These are phyloP conservation scores for Trichoderma gracile DNA, from an alignment of 2,329 filamentous ascomycete species.

Conservation along the genomic window DNA sequence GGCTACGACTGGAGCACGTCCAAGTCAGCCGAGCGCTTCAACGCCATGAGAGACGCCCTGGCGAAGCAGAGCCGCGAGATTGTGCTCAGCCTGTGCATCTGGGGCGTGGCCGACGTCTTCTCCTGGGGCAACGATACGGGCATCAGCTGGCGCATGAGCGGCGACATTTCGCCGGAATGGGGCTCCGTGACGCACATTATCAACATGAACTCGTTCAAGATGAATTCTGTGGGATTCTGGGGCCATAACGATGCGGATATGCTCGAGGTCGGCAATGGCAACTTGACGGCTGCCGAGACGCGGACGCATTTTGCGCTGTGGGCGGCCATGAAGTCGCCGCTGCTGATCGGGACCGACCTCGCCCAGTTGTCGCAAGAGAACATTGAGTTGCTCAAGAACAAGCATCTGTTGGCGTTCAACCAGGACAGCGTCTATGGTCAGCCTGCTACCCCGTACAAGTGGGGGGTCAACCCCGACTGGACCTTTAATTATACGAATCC, in stretches of 20 bases:
- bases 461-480: constrained; percentile 51
- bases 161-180: constrained; percentile 45
- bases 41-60: constrained; percentile 54
- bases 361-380: constrained; percentile 39
- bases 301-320: constrained; percentile 54
- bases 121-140: constrained; percentile 52
- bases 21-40: constrained; percentile 45
- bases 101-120: constrained; percentile 53
- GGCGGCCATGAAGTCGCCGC: constrained; percentile 51
- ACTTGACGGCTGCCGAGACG: constrained; percentile 48
- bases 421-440: constrained; percentile 47
- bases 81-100: constrained; percentile 54
- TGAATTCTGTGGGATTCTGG: constrained; percentile 49
- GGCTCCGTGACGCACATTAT: constrained; percentile 42
- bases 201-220: constrained; percentile 51
- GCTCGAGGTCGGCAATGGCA: constrained; percentile 52
- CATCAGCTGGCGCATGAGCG: constrained; percentile 49
- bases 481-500: constrained; percentile 51
- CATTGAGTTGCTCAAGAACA: constrained; percentile 47
- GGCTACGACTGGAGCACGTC: constrained; percentile 34
- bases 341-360: constrained; percentile 51
- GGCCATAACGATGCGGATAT: constrained; percentile 54
- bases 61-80: constrained; percentile 47
- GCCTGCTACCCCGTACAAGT: constrained; percentile 48
- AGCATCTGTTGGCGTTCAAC: constrained; percentile 44